A percentile compares a stretch with the other conserved stretches of the same genome.
Evolutionary conservation across 2,329 filamentous ascomycete genomes (phyloP).

Genomic region (Alternaria sp.): DNA sequence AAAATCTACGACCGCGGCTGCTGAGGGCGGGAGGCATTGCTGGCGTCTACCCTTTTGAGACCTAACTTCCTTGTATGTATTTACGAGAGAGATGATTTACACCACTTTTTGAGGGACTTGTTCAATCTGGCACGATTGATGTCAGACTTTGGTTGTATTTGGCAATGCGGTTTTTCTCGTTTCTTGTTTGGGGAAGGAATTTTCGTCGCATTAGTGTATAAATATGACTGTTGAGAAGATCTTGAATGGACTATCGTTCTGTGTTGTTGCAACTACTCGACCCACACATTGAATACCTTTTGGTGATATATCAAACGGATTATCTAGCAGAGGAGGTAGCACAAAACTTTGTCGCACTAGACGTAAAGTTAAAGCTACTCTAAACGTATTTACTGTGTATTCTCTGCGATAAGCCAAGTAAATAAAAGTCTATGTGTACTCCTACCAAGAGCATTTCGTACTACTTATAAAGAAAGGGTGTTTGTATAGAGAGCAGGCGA

Average conservation of each 20-base stretch:
- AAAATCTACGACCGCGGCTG: neutral
- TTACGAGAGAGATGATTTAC: slow-evolving; percentile 14
- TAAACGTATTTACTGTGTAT: neutral
- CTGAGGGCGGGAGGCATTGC: slow-evolving; percentile 1
- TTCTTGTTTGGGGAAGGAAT: neutral
- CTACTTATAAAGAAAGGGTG: neutral
- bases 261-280: slow-evolving; percentile 1
- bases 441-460: neutral
- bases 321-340: neutral
- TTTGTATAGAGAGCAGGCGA: neutral
- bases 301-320: neutral
- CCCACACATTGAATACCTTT: neutral
- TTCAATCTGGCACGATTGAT: slow-evolving; percentile 7
- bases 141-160: neutral
- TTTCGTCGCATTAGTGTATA: slow-evolving; percentile 10
- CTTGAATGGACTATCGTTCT: neutral
- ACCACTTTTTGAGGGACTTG: neutral
- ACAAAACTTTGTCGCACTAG: neutral
- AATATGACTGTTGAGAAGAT: slow-evolving; percentile 9
- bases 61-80: slow-evolving; percentile 14
- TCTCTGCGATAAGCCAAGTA: neutral
- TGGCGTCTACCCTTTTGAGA: slow-evolving; percentile 5
- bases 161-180: neutral
- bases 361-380: neutral
- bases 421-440: neutral